Percentiles rank a stretch among this genome's conserved stretches.
Evolutionary conservation across 352 stramenopile species (phyloP).

Genomic region (Pythium sp.): DNA sequence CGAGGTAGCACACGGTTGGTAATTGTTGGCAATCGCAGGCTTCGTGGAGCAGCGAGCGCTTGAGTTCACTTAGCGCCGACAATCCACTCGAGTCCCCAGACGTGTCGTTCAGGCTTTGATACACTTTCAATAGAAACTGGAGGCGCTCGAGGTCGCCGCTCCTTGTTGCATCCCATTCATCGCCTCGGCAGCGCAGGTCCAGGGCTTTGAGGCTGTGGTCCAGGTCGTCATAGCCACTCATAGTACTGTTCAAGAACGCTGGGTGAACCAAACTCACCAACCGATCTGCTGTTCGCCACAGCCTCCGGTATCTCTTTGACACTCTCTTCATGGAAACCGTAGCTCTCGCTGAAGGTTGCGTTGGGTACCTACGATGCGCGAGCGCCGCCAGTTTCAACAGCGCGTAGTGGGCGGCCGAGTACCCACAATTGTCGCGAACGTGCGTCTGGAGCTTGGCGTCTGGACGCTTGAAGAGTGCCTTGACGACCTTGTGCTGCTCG

Average conservation of each 20-base stretch:
- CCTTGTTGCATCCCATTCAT: constrained; percentile 47
- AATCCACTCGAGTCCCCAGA: not conserved
- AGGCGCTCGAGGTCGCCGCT: constrained; percentile 40
- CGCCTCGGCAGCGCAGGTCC: constrained; percentile 42
- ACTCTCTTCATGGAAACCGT: constrained; percentile 13
- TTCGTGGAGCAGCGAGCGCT: constrained; percentile 55
- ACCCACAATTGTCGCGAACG: constrained; percentile 32
- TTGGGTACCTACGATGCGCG: constrained; percentile 10
- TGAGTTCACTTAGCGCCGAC: constrained; percentile 25
- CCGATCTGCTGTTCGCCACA: constrained; percentile 7
- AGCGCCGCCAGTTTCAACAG: constrained; percentile 41
- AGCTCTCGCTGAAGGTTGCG: not conserved
- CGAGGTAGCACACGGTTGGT: constrained; percentile 26
- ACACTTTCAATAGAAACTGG: constrained; percentile 29
- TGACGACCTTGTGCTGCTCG: constrained; percentile 32
- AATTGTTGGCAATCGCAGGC: constrained; percentile 35
- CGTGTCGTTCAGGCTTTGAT: too few relatives aligned
- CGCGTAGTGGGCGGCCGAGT: constrained; percentile 41
- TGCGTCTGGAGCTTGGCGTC: constrained; percentile 44
- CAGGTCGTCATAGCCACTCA: not conserved
- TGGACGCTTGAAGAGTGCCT: constrained; percentile 27
- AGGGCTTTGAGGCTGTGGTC: constrained; percentile 7
- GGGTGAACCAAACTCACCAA: not conserved
- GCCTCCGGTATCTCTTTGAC: constrained; percentile 27
- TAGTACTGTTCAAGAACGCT: not conserved